phyloP scores from a whole-genome alignment of 2,329 filamentous ascomycete species.

The Trichoderma breve region DNA sequence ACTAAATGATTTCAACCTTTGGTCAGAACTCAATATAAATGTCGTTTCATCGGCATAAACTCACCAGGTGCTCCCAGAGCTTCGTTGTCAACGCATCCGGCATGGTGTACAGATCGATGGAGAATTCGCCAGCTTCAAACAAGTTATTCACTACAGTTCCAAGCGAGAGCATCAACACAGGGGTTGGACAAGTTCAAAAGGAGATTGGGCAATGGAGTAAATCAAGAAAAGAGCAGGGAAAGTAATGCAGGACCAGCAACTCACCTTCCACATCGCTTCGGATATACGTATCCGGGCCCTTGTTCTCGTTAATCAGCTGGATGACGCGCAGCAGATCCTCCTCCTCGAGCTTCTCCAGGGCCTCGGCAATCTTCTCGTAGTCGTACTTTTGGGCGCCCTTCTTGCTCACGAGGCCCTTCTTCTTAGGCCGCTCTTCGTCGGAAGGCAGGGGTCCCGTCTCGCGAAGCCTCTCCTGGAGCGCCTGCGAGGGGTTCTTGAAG shows the following conservation, averaged over 20 bases:
- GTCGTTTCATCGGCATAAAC: slow-evolving; percentile 23
- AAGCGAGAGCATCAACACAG: slow-evolving; percentile 33
- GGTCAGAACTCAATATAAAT: not conserved
- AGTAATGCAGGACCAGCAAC: slow-evolving; percentile 35
- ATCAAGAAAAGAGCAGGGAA: not conserved
- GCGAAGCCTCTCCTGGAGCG: slow-evolving; percentile 73
- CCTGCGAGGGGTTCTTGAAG: slow-evolving; percentile 91
- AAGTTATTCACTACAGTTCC: slow-evolving; percentile 38
- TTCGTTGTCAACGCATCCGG: slow-evolving; percentile 85
- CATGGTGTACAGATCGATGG: slow-evolving; percentile 96
- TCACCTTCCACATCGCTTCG: slow-evolving; percentile 95
- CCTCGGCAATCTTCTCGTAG: slow-evolving; percentile 96
- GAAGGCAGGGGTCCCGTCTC: slow-evolving; percentile 84
- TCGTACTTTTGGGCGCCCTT: slow-evolving; percentile 75
- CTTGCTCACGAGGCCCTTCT: slow-evolving; percentile 65
- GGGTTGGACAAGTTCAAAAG: slow-evolving; percentile 19
- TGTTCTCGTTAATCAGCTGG: slow-evolving; percentile 97
- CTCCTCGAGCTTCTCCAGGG: slow-evolving; percentile 82
- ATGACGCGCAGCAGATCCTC: slow-evolving; percentile 94
- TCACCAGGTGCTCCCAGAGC: slow-evolving; percentile 83
- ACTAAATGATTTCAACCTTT: slow-evolving; percentile 26
- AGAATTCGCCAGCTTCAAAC: slow-evolving; percentile 81
- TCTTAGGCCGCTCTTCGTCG: slow-evolving; percentile 61
- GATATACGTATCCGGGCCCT: slow-evolving; percentile 89
- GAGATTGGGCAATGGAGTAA: not conserved